Evolutionary conservation across 768 basidiomycete genomes (phyloP).

Genomic region (Xerocomus brunneocitrinus): DNA sequence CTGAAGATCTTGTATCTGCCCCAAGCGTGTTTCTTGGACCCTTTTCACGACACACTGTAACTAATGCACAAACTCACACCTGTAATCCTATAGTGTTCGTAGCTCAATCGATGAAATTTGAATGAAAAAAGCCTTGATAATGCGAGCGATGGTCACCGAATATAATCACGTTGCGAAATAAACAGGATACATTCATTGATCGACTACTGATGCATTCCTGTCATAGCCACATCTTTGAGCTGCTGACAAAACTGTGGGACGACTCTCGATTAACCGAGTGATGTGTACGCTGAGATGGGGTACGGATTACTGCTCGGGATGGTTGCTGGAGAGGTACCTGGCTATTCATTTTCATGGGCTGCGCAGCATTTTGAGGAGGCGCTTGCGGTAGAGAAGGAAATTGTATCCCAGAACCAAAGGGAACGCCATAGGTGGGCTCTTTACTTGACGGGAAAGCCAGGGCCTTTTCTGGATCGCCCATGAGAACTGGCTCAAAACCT

Average conservation of each 20-base stretch:
- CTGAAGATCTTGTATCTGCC: conserved; percentile 8
- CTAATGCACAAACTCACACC: conserved; percentile 1
- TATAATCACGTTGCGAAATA: not conserved
- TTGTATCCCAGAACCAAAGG: conserved; percentile 32
- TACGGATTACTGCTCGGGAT: conserved; percentile 34
- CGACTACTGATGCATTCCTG: not conserved
- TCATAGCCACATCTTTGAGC: conserved; percentile 5
- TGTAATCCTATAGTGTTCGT: conserved; percentile 8
- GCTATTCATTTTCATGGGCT: conserved; percentile 9
- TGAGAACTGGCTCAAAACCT: conserved; percentile 33
- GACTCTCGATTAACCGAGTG: conserved; percentile 16
- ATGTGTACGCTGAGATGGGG: conserved; percentile 25
- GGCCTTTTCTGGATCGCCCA: conserved; percentile 46
- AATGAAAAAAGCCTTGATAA: not conserved
- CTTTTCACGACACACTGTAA: conserved; percentile 14
- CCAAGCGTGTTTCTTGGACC: not conserved
- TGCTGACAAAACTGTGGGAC: conserved; percentile 2
- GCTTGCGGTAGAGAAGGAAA: conserved; percentile 36
- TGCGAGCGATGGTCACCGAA: not conserved
- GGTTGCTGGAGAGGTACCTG: conserved; percentile 21
- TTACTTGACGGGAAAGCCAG: conserved; percentile 55
- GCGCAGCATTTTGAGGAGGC: conserved; percentile 30
- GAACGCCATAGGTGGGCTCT: conserved; percentile 48
- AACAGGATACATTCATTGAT: not conserved
- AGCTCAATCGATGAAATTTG: not conserved